Conservation (phyloP, 2,329 filamentous ascomycete species). For the Camptophora hylomeconis region DNA sequence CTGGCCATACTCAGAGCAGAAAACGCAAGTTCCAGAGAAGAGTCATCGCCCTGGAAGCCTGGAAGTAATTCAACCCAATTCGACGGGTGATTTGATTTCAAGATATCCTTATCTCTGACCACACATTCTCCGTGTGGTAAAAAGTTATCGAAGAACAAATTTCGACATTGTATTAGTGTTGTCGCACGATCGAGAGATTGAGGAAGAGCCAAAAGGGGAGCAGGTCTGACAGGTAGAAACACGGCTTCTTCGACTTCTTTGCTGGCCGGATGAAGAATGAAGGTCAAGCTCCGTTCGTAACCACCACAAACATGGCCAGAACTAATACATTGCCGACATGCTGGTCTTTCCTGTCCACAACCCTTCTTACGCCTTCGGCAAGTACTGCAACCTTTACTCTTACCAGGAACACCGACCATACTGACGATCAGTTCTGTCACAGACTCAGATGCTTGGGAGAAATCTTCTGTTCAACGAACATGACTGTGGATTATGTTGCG, state of each 20-base stretch:
- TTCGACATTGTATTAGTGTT: constrained; percentile 12
- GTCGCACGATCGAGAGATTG: constrained; percentile 10
- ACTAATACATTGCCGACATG: constrained; percentile 47
- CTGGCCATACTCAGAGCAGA: constrained; percentile 15
- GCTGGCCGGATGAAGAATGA: constrained; percentile 32
- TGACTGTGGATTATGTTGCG: too few relatives aligned
- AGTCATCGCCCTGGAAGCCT: constrained; percentile 9
- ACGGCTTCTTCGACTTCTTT: constrained; percentile 11
- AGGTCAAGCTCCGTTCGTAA: constrained; percentile 50
- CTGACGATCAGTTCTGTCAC: too few relatives aligned
- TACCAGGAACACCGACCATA: constrained; percentile 51
- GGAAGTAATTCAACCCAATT: constrained; percentile 15
- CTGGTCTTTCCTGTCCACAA: constrained; percentile 50
- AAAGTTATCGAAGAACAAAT: constrained; percentile 14
- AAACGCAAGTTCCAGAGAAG: constrained; percentile 12
- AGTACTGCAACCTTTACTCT: constrained; percentile 53
- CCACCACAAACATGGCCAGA: constrained; percentile 47
- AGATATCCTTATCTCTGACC: constrained; percentile 10
- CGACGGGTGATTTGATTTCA: constrained; percentile 13
- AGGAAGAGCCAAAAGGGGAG: constrained; percentile 8
- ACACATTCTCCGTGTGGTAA: constrained; percentile 12
- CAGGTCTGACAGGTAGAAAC: constrained; percentile 9
- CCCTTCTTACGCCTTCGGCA: constrained; percentile 47
- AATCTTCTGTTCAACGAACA: too few relatives aligned
- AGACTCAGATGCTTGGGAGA: too few relatives aligned